Percentiles rank a stretch among this genome's conserved stretches.
These are phyloP conservation scores for Mycena venus DNA, from an alignment of 768 basidiomycete genomes.

Conservation along the genomic window DNA sequence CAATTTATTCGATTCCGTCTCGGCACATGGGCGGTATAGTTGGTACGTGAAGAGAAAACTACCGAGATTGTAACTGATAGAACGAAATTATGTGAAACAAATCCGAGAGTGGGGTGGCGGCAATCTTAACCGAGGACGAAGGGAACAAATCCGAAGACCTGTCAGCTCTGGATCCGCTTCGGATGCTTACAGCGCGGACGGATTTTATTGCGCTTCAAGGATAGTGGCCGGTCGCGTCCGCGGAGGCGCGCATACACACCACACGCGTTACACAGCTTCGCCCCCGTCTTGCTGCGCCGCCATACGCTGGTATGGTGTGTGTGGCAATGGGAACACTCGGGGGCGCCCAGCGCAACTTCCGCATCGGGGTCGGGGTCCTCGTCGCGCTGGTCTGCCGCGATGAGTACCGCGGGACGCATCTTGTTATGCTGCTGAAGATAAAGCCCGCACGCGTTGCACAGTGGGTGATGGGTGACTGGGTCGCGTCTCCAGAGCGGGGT, in stretches of 20 bases:
- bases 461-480: not conserved
- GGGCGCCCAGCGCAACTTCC: not conserved
- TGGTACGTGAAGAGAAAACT: no score
- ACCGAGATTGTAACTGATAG: no score
- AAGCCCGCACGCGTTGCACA: not conserved
- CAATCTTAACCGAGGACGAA: no score
- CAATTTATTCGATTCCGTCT: no score
- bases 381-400: not conserved
- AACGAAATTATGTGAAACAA: no score
- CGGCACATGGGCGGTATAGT: no score
- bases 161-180: no score
- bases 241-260: not conserved
- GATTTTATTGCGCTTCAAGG: not conserved
- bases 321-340: not conserved
- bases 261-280: not conserved
- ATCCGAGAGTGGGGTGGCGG: no score
- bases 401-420: not conserved
- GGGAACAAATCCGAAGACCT: no score
- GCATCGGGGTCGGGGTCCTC: not conserved
- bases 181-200: not conserved
- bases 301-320: not conserved
- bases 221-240: not conserved
- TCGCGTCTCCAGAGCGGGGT: not conserved
- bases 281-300: not conserved
- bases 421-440: not conserved